Base-by-base conservation (phyloP, 495 filamentous ascomycete genomes). In the Schizothecium vesticola region DNA sequence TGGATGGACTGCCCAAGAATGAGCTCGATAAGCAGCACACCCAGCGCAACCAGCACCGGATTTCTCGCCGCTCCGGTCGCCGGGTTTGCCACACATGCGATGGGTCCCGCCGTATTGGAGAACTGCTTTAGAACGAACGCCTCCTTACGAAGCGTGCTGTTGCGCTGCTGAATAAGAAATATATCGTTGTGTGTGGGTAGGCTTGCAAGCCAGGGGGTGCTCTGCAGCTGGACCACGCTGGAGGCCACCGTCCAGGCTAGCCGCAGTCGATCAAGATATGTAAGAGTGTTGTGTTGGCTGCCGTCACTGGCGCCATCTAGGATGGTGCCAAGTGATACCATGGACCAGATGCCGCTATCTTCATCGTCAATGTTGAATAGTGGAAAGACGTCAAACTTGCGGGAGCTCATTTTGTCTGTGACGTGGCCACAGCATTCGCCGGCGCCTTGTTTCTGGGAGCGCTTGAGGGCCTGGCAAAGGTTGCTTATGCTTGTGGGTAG, bases 11-110 rank as follows among this genome's bases (percentile, higher is more conserved):
- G 65, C 4, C 19, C 58, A 31, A 55, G 21, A 25, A 67, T 10
- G 16, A 67, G 55, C 25, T 67, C 65, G 22, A 67, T 57, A 16
- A 67, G 65, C 11, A 61, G 65, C 2, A 66, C 19, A 24, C 64
- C 64, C 1, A 66, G 26, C 5, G 64, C 64, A 13, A 51, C 26
- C 1, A 66, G 56, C 2, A 26, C 31, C 6, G n/a, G 55, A 24
- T 66, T 66, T 13, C 31, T 43, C 13, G 21, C 31, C 8, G 29
- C 6, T n/a, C 9, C 9, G 6, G 36, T 8, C 19, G 43, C 22
- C 21, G 25, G 9, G 23, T 1, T 19, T 29, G 36, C 23, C 36
- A 0, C 13, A 13, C 19, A 16, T 23, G 23, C 8, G 11, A 28
- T n/a, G 36, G 22, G 29, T 9, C 8, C 6, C 3, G 29, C 22